Base-by-base conservation (phyloP, 768 basidiomycete genomes). In the Naganishia friedmannii region DNA sequence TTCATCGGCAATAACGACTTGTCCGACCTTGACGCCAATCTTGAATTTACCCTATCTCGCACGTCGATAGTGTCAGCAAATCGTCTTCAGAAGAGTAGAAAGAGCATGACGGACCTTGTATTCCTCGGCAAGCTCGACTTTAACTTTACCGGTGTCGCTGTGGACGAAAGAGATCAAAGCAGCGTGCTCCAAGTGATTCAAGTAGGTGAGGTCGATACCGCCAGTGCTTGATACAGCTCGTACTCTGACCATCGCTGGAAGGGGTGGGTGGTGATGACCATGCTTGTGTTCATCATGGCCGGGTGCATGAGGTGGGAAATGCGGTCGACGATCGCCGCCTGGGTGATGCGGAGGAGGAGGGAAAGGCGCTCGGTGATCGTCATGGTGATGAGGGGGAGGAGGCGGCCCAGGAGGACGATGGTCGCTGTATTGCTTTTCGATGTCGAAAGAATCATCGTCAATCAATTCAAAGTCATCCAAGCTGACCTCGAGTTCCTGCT, bases 131-230 rank as follows among this genome's bases (percentile, higher is more conserved):
- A 54, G 51, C 29, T 55, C 65, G 46, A 70, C 69, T 31, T 63
- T 31, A 56, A 70, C 69, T 32, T 55, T 51, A 19, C 69, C 69
- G 28, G 69, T 70, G 46, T 70, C 60, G 26, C 42, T 48, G 48
- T 65, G 53, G 28, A 60, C 60, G 17, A 23, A 53, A 34, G 58
- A 65, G 31, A 70, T n/a, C 28, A 70, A 19, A 17, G 58, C 23
- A 13, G 51, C 46, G 45, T 70, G n/a, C 7, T n/a, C n/a, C 21
- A 60, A 37, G 51, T 70, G 69, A n/a, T 46, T 53, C 13, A 70
- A 19, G 51, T 70, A 69, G 32, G 39, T 63, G 23, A 70, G 3
- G 26, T 70, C 42, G 51, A 70, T 39, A 34, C 42, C 51, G 23
- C 69, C 69, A n/a, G 69, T 70, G 51, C 28, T 55, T 19, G 69